phyloP scores from a whole-genome alignment of 192 early-diverging fungal genomes.

The Coemansia sp. region DNA sequence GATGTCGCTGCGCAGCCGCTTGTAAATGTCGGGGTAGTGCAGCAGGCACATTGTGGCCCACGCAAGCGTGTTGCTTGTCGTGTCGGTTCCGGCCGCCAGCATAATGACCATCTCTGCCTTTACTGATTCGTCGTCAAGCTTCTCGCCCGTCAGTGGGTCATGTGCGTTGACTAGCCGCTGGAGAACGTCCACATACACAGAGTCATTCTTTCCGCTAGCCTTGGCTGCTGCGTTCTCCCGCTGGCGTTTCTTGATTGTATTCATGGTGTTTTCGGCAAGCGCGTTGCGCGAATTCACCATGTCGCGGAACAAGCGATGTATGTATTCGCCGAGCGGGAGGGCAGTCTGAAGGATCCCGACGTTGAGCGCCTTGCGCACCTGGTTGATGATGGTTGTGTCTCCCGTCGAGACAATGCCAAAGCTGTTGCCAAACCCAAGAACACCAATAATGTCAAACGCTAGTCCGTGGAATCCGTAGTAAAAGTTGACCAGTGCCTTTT shows the following conservation, averaged over 20 bases:
- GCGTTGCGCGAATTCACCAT: conserved; percentile 2
- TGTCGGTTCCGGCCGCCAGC: conserved; percentile 50
- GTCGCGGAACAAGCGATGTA: conserved; percentile 14
- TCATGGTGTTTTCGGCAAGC: conserved; percentile 5
- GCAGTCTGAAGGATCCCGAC: conserved; percentile 7
- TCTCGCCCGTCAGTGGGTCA: conserved; percentile 34
- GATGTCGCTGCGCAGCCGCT: too few species aligned
- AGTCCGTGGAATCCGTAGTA: conserved; percentile 40
- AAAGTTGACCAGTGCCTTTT: conserved; percentile 25
- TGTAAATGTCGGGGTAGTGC: conserved; percentile 22
- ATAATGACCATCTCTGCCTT: conserved; percentile 27
- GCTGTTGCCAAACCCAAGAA: conserved; percentile 36
- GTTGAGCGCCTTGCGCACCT: conserved; percentile 11
- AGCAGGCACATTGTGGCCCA: conserved; percentile 43
- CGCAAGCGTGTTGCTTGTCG: conserved; percentile 44
- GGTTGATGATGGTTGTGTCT: conserved; percentile 22
- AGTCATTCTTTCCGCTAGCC: not conserved
- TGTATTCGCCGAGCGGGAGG: conserved; percentile 6
- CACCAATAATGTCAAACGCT: conserved; percentile 40
- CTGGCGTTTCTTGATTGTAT: conserved; percentile 10
- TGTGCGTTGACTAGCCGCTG: conserved; percentile 43
- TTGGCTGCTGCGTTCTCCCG: not conserved
- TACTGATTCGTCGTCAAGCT: conserved; percentile 13
- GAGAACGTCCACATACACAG: conserved; percentile 26
- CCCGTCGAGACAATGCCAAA: conserved; percentile 19